Base-by-base conservation (phyloP, 805 yeast species). In the Candida verbasci region DNA sequence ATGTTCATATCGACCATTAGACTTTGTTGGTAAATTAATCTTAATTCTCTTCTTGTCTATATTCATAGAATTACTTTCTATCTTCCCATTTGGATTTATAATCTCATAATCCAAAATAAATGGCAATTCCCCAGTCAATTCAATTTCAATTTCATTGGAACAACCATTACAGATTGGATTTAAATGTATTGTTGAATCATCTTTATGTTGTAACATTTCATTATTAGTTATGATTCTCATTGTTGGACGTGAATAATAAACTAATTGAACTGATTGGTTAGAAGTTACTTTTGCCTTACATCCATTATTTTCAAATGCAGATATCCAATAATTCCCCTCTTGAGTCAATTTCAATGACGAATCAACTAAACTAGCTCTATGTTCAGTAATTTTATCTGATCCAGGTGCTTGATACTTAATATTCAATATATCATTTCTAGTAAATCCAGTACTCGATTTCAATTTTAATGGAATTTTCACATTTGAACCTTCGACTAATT, bases 21-120 rank as follows among this genome's bases (percentile, higher is more conserved):
- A 52, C 3, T 50, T 47, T 0, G 78, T 62, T 8, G 65, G 65
- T 39, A 74, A 53, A 12, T 62, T 65, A 23, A 76, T 51, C 1
- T 48, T 47, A 17, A 60, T 35, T 17, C 52, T 48, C 14, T 52
- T 28, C 21, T 46, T 48, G 6, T 61, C 62, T n/a, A 60, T 49
- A 4, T 56, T 47, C 56, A 67, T 53, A 9, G 59, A 48, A 24
- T 66, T 45, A 1, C 48, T 24, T 35, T 64, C 78, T 4, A 53
- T 34, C 22, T 52, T 58, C 1, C 86, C 86, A 48, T 60, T 65
- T 6, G 93, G 89, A 26, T 69, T 59, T 18, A 60, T 60, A 11
- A 83, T 58, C n/a, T 76, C 73, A 53, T 87, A 86, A 26, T 75
- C 78, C 17, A 88, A 61, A n/a, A 73, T 58, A 45, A 86, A 86